Evolutionary conservation across 225 moss, liverwort and hornwort species (phyloP).

Genomic region (Straminergon stramineum): DNA sequence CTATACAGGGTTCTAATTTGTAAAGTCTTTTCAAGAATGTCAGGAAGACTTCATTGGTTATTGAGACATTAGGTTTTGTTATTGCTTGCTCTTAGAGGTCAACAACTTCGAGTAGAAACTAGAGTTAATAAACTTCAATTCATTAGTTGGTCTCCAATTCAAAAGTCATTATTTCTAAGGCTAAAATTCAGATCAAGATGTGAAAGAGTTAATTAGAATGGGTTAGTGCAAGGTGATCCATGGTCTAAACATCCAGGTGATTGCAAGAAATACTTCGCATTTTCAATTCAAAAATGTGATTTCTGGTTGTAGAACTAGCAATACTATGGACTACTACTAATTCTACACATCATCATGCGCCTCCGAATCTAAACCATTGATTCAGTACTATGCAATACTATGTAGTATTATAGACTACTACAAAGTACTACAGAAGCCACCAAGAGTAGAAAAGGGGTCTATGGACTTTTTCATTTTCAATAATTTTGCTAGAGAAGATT

Average conservation of each 20-base stretch:
- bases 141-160: neutral
- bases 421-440: too few relatives aligned
- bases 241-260: neutral
- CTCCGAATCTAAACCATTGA: too few relatives aligned
- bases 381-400: too few relatives aligned
- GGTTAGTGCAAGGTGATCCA: neutral
- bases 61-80: neutral
- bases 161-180: neutral
- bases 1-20: neutral
- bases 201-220: neutral
- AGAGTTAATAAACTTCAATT: neutral
- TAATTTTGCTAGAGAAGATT: too few relatives aligned
- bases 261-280: too few relatives aligned
- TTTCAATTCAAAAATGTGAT: too few relatives aligned
- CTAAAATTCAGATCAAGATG: neutral
- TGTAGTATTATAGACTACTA: too few relatives aligned
- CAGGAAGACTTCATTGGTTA: neutral
- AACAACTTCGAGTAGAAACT: neutral
- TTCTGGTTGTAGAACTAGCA: too few relatives aligned
- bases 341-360: too few relatives aligned
- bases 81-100: neutral
- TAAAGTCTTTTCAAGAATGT: neutral
- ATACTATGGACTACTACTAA: too few relatives aligned
- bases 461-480: too few relatives aligned
- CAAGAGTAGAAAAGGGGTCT: too few relatives aligned